These are phyloP conservation scores for Mycena capillaripes DNA, from an alignment of 768 basidiomycete genomes.

Conservation along the genomic window DNA sequence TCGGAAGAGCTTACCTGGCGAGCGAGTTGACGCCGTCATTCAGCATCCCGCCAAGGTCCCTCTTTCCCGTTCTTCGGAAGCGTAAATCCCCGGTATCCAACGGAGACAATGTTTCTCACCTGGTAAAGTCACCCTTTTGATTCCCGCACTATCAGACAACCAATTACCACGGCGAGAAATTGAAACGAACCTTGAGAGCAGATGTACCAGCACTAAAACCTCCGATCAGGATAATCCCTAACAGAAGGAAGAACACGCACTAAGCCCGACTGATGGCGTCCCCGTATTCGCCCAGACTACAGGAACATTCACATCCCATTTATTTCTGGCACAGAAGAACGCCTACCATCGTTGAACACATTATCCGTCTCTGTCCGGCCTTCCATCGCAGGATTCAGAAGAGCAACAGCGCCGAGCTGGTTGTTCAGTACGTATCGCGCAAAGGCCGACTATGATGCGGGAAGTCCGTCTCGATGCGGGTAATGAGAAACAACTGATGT, in stretches of 20 bases:
- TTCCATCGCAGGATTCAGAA: slow-evolving; percentile 67
- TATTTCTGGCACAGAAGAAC: not conserved
- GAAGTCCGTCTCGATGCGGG: not conserved
- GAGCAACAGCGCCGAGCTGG: slow-evolving; percentile 80
- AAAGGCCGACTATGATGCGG: slow-evolving; percentile 82
- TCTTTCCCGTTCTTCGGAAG: slow-evolving; percentile 86
- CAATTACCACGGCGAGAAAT: no score
- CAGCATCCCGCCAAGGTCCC: slow-evolving; percentile 91
- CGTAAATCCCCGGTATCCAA: slow-evolving; percentile 28
- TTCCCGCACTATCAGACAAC: no score
- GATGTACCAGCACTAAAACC: slow-evolving; percentile 88
- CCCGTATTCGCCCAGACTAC: slow-evolving; percentile 97
- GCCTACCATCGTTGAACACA: slow-evolving; percentile 83
- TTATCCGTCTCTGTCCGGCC: slow-evolving; percentile 75
- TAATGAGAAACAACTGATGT: not conserved
- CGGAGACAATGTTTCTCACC: slow-evolving; percentile 56
- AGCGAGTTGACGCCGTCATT: slow-evolving; percentile 97
- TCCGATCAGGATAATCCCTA: slow-evolving; percentile 9
- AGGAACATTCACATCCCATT: not conserved
- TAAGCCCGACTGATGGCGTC: slow-evolving; percentile 93
- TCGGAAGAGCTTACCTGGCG: slow-evolving; percentile 65
- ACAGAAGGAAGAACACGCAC: slow-evolving; percentile 57
- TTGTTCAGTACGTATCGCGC: slow-evolving; percentile 85
- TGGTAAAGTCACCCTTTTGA: slow-evolving; percentile 82
- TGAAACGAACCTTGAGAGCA: slow-evolving; percentile 73